A percentile compares a stretch with the other conserved stretches of the same genome.
Conservation (phyloP, 371 early-diverging fungal genomes). For the Rozella allomycis region DNA sequence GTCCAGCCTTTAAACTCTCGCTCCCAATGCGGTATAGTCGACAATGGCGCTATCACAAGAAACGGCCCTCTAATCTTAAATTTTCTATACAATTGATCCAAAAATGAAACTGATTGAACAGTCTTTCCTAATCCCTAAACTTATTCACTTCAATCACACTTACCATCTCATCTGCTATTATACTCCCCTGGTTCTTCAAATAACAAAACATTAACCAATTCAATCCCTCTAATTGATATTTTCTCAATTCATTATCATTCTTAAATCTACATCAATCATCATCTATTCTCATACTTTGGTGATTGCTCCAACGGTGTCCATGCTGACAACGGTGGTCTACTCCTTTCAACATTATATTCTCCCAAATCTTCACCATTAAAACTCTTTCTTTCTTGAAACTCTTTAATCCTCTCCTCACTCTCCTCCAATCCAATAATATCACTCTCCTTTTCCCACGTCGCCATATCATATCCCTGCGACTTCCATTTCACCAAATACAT, state of each 20-base stretch:
- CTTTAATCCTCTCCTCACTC: slow-evolving; percentile 19
- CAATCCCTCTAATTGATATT: slow-evolving; percentile 46
- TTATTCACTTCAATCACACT: background rate
- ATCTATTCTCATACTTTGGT: background rate
- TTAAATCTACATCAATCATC: slow-evolving; percentile 15
- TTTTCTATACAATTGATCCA: slow-evolving; percentile 38
- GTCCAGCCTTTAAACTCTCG: slow-evolving; percentile 56
- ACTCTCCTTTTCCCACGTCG: slow-evolving; percentile 67
- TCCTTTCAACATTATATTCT: slow-evolving; percentile 8
- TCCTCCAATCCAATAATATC: slow-evolving; percentile 26
- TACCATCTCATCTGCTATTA: slow-evolving; percentile 72
- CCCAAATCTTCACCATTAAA: background rate
- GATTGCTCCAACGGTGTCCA: slow-evolving; percentile 21
- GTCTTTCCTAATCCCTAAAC: slow-evolving; percentile 49
- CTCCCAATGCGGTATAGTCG: slow-evolving; percentile 47
- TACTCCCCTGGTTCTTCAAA: slow-evolving; percentile 35
- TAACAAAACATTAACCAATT: slow-evolving; percentile 45
- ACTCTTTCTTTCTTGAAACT: slow-evolving; percentile 2
- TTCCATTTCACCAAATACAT: slow-evolving; percentile 80
- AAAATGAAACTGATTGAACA: slow-evolving; percentile 49
- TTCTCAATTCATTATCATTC: slow-evolving; percentile 41
- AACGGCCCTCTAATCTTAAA: slow-evolving; percentile 40
- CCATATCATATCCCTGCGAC: slow-evolving; percentile 56
- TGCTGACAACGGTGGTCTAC: slow-evolving; percentile 30
- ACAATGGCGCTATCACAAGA: slow-evolving; percentile 52